Conservation (phyloP, 2,329 filamentous ascomycete genomes). For the Neobulgaria alba region DNA sequence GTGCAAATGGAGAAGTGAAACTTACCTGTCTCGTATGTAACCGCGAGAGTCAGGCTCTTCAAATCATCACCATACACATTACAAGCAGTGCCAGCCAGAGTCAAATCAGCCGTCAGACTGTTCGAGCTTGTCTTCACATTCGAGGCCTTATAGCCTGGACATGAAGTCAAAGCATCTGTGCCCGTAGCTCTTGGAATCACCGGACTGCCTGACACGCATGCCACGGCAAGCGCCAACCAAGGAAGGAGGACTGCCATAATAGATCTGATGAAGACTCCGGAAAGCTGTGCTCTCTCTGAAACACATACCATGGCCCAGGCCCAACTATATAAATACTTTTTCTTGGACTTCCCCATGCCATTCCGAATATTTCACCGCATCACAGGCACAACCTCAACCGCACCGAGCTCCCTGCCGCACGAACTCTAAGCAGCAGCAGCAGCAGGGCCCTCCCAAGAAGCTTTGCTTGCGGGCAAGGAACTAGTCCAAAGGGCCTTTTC, state of each 20-base stretch:
- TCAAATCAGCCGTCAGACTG: constrained; percentile 47
- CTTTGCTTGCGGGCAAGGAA: neutral
- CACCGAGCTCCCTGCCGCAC: too few species aligned
- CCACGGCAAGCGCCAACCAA: constrained; percentile 9
- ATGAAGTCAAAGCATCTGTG: constrained; percentile 27
- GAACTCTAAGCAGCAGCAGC: neutral
- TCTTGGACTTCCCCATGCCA: neutral
- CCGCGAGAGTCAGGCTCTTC: constrained; percentile 44
- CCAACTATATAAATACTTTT: neutral
- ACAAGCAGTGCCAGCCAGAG: constrained; percentile 49
- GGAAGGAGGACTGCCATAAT: constrained; percentile 14
- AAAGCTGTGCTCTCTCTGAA: neutral
- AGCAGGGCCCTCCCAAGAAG: neutral
- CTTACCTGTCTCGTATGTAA: constrained; percentile 52
- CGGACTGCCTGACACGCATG: constrained; percentile 8
- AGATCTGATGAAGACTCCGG: neutral
- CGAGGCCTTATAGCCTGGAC: constrained; percentile 44
- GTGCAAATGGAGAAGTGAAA: neutral
- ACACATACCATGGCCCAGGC: neutral
- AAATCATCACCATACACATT: constrained; percentile 52
- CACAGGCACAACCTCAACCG: neutral
- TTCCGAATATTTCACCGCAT: neutral
- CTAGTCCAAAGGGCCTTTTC: neutral
- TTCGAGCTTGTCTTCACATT: constrained; percentile 37
- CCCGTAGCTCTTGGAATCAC: constrained; percentile 4